These are phyloP conservation scores for Carex myosuroides DNA, from an alignment of 176 grass and related monocot genomes.

Conservation along the genomic window DNA sequence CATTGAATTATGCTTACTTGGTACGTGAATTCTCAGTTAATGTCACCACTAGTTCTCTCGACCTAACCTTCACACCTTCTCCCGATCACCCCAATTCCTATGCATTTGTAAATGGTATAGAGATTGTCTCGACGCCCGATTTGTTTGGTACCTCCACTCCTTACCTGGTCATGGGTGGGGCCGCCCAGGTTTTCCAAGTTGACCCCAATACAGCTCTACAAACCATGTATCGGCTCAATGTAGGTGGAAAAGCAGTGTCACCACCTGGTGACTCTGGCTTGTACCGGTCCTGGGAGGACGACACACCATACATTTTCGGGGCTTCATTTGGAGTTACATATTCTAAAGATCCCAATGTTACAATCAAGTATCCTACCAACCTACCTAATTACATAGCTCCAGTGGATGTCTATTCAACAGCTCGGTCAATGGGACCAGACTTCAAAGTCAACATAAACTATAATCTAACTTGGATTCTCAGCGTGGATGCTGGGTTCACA, in stretches of 20 bases:
- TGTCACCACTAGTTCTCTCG: constrained; percentile 45
- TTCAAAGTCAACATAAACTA: constrained; percentile 39
- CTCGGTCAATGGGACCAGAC: constrained; percentile 72
- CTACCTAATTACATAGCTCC: constrained; percentile 58
- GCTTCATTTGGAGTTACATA: constrained; percentile 46
- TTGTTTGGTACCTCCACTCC: constrained; percentile 35
- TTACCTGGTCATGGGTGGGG: constrained; percentile 21
- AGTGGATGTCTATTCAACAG: constrained; percentile 55
- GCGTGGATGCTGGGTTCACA: constrained; percentile 63
- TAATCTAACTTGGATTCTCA: constrained; percentile 73
- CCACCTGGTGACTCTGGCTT: constrained; percentile 57
- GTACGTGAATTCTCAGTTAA: constrained; percentile 67
- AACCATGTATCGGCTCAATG: constrained; percentile 82
- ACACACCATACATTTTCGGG: constrained; percentile 50
- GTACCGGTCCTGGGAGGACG: constrained; percentile 60
- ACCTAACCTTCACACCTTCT: constrained; percentile 79
- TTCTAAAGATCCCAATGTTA: constrained; percentile 49
- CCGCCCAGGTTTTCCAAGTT: constrained; percentile 10
- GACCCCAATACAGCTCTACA: constrained; percentile 35
- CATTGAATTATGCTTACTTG: constrained; percentile 46
- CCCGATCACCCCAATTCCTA: constrained; percentile 43
- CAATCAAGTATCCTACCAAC: constrained; percentile 35
- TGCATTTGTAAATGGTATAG: constrained; percentile 88
- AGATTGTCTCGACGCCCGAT: constrained; percentile 72
- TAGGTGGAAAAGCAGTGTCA: constrained; percentile 61